Percentiles rank a stretch among this genome's conserved stretches.
phyloP scores from a whole-genome alignment of 768 basidiomycete species.

The Termitomyces sp. region DNA sequence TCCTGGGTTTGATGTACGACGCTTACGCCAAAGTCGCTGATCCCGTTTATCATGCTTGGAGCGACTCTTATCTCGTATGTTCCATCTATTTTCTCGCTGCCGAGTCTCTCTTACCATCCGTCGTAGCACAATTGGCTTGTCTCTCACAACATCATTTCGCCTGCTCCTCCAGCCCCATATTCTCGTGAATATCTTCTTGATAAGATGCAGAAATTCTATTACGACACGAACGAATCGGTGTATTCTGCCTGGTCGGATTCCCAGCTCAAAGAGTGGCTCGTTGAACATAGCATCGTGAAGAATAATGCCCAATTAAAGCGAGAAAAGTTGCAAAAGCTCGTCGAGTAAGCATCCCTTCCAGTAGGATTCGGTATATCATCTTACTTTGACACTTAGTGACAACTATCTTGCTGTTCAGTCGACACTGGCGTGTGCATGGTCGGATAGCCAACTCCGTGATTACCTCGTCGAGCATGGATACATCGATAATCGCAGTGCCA shows the following conservation, averaged over 20 bases:
- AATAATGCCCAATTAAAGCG: constrained; percentile 59
- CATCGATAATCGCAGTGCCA: constrained; percentile 43
- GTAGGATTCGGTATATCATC: not conserved
- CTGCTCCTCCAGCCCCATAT: constrained; percentile 45
- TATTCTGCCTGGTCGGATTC: constrained; percentile 77
- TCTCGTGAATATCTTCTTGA: constrained; percentile 61
- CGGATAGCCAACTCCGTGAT: constrained; percentile 62
- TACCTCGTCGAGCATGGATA: constrained; percentile 79
- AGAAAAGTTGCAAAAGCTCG: constrained; percentile 75
- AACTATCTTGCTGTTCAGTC: constrained; percentile 64
- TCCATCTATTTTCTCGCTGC: not conserved
- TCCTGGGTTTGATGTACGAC: constrained; percentile 65
- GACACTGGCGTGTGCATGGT: constrained; percentile 67
- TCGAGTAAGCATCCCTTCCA: constrained; percentile 45
- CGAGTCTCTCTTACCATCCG: not conserved
- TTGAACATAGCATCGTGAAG: constrained; percentile 71
- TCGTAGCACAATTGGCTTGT: constrained; percentile 79
- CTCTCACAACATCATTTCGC: constrained; percentile 67
- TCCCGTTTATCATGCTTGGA: constrained; percentile 84
- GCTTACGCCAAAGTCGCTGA: constrained; percentile 59
- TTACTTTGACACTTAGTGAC: constrained; percentile 36
- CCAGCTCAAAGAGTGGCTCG: constrained; percentile 75
- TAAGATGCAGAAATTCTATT: constrained; percentile 80
- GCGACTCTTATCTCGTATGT: constrained; percentile 75
- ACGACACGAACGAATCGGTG: constrained; percentile 47